Conservation (phyloP, 2,329 filamentous ascomycete species). For the Sclerotinia subarctica region DNA sequence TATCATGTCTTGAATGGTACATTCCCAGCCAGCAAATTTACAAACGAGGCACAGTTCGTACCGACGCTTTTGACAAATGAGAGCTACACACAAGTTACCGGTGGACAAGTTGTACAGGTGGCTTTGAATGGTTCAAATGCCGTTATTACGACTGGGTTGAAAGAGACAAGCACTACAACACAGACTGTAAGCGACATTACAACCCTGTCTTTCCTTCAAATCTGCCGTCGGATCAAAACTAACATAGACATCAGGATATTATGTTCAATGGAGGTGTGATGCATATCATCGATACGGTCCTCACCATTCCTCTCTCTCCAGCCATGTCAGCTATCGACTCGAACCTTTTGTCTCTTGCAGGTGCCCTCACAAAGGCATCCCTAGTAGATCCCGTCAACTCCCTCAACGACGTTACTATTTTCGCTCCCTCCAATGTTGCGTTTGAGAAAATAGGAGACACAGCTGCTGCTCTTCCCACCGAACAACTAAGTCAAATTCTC, state of each 20-base stretch:
- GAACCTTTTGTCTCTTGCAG: conserved; percentile 41
- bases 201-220: conserved; percentile 34
- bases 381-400: conserved; percentile 40
- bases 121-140: conserved; percentile 11
- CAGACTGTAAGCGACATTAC: conserved; percentile 44
- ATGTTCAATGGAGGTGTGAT: conserved; percentile 49
- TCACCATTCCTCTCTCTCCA: conserved; percentile 46
- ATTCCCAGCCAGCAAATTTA: conserved; percentile 31
- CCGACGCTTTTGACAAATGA: conserved; percentile 45
- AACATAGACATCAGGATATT: conserved; percentile 42
- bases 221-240: conserved; percentile 42
- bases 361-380: conserved; percentile 38
- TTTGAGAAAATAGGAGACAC: conserved; percentile 41
- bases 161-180: conserved; percentile 37
- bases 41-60: conserved; percentile 43
- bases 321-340: conserved; percentile 41
- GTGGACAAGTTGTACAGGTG: conserved; percentile 46
- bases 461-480: conserved; percentile 34
- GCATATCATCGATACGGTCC: conserved; percentile 51
- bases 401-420: conserved; percentile 51
- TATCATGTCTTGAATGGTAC: conserved; percentile 40
- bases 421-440: conserved; percentile 39
- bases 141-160: conserved; percentile 17
- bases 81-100: conserved; percentile 48
- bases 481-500: conserved; percentile 37